Percentiles rank a stretch among this genome's conserved stretches.
phyloP scores from a whole-genome alignment of 2,329 filamentous ascomycete species.

The Dothiorella sarmentorum region DNA sequence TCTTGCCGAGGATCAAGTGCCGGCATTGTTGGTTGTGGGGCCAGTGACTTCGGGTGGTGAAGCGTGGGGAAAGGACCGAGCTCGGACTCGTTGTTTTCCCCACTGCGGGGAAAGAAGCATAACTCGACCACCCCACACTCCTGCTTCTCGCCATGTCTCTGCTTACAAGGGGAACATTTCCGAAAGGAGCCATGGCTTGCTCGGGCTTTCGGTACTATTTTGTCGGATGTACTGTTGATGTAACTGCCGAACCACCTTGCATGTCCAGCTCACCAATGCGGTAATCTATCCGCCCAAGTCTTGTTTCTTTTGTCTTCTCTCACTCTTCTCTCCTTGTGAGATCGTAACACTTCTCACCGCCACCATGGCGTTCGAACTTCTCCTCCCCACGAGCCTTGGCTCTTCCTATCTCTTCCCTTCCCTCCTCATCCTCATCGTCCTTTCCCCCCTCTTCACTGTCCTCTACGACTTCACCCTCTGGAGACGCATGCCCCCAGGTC shows the following conservation, averaged over 20 bases:
- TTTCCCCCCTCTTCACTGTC: conserved; percentile 16
- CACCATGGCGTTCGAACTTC: not conserved
- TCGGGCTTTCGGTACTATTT: too few relatives aligned
- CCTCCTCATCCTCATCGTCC: not conserved
- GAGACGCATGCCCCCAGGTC: conserved; percentile 46
- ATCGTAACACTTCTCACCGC: not conserved
- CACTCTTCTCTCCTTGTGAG: not conserved
- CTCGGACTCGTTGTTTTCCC: not conserved
- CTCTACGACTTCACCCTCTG: conserved; percentile 33
- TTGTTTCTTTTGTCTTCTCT: too few relatives aligned
- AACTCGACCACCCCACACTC: not conserved
- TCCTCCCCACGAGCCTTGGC: not conserved
- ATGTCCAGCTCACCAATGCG: not conserved
- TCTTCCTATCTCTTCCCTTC: not conserved
- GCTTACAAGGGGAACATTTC: not conserved
- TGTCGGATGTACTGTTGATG: too few relatives aligned
- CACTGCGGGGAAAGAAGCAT: not conserved
- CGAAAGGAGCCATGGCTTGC: not conserved
- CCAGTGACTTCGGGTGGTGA: not conserved
- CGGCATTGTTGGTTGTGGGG: not conserved
- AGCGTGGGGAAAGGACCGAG: not conserved
- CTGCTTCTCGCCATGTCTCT: not conserved
- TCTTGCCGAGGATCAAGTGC: conserved; percentile 3
- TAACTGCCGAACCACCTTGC: not conserved
- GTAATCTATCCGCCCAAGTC: too few relatives aligned